Base-by-base conservation (phyloP, 768 basidiomycete genomes). In the Boletus rubescentipes region DNA sequence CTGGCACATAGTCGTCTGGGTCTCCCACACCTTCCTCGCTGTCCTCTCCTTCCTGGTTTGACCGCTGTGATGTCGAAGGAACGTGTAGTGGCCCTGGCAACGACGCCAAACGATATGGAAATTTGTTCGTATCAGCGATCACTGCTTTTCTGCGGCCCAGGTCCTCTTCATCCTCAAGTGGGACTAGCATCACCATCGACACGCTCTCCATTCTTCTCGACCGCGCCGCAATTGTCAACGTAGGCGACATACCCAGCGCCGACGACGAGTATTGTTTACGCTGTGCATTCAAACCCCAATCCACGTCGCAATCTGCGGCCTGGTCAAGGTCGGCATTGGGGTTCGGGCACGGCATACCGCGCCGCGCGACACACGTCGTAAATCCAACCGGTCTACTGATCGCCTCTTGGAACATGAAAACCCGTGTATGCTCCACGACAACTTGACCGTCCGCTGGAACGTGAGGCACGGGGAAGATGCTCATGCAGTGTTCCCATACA, bases 191-290 rank as follows among this genome's bases (percentile, higher is more conserved):
- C 36, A 52, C 53, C 60, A 62, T 64, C 9, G 55, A 59, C 43
- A 70, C 40, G 47, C 36, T 36, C 11, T 49, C 53, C 2, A 34
- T 49, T 23, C 61, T 57, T 44, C 41, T 51, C 14, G 56, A 56
- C n/a, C 61, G 58, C 18, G 56, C 69, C 20, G 53, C 64, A 11
- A 71, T 70, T 12, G 67, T 66, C 50, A 68, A 44, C 20, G 68
- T 58, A 10, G 59, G 49, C 21, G 29, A 31, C 16, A 46, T 46
- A n/a, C 35, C 18, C 30, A 30, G 15, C 20, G 29, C 36, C 8
- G 38, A 38, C 29, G 47, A 39, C 4, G 16, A 2, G 4, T 2
- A 18, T 11, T 2, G 43, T 20, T 42, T 32, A 2, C 7, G 14
- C 14, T 35, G 47, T 12, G 26, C 16, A 14, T 45, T n/a, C 41